A percentile compares a stretch with the other conserved stretches of the same genome.
Conservation (phyloP, 2,329 filamentous ascomycete genomes). For the Orbilia blumenaviensis region DNA sequence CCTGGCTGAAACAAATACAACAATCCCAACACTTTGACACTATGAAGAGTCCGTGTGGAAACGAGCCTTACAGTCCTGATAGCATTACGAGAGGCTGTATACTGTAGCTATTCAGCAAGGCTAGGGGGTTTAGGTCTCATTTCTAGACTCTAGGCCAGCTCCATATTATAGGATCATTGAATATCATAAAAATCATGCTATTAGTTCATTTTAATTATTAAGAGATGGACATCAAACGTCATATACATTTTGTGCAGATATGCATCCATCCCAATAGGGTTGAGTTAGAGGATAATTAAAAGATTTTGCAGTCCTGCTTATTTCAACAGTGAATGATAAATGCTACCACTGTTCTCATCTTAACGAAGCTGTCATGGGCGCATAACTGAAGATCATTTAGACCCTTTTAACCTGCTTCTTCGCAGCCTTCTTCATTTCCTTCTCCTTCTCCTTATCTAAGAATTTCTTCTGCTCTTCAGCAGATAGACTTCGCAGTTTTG, state of each 20-base stretch:
- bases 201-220: not conserved
- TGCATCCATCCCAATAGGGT: not conserved
- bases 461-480: conserved; percentile 88
- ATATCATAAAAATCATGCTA: not conserved
- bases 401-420: conserved; percentile 69
- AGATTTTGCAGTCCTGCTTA: not conserved
- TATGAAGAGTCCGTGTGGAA: too few species aligned
- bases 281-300: not conserved
- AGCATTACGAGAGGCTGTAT: too few species aligned
- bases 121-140: too few species aligned
- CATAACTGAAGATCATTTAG: not conserved
- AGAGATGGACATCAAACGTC: not conserved
- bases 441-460: conserved; percentile 80
- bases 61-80: too few species aligned
- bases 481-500: conserved; percentile 77
- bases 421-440: conserved; percentile 71
- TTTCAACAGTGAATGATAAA: too few species aligned
- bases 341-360: not conserved
- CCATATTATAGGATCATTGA: too few species aligned
- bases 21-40: too few species aligned
- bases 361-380: not conserved
- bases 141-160: too few species aligned
- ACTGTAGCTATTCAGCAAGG: too few species aligned
- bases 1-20: too few species aligned
- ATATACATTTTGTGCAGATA: not conserved